Conservation (phyloP, 2,329 filamentous ascomycete genomes). For the Hymenoscyphus fraxineus region DNA sequence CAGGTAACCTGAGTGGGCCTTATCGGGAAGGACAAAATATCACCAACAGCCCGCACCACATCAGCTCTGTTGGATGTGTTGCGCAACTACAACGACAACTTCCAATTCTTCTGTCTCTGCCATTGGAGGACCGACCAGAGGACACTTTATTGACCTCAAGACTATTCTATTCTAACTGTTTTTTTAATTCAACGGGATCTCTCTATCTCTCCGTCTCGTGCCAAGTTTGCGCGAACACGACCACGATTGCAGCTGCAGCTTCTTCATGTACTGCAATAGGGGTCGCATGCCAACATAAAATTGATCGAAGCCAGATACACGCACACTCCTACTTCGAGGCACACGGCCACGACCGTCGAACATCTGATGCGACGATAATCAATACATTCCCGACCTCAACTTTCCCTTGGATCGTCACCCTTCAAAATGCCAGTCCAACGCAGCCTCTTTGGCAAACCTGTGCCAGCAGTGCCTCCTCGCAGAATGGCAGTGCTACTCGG, state of each 20-base stretch:
- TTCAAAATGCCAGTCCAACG: slow-evolving; percentile 45
- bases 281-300: not conserved
- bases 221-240: not conserved
- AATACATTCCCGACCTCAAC: not conserved
- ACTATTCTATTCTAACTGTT: not conserved
- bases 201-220: not conserved
- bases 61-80: too few species aligned
- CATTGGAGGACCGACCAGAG: not conserved
- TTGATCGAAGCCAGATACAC: not conserved
- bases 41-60: not conserved
- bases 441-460: slow-evolving; percentile 45
- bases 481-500: slow-evolving; percentile 51
- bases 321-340: not conserved
- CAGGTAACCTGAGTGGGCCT: not conserved
- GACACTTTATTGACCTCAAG: not conserved
- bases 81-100: not conserved
- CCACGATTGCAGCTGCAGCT: not conserved
- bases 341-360: not conserved
- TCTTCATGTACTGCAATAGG: not conserved
- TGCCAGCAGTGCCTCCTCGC: slow-evolving; percentile 50
- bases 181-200: not conserved
- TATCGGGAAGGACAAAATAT: slow-evolving; percentile 2
- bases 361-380: not conserved
- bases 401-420: not conserved
- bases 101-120: not conserved